phyloP scores from a whole-genome alignment of 2,329 filamentous ascomycete species.

The Plectosphaerella cucumerina region DNA sequence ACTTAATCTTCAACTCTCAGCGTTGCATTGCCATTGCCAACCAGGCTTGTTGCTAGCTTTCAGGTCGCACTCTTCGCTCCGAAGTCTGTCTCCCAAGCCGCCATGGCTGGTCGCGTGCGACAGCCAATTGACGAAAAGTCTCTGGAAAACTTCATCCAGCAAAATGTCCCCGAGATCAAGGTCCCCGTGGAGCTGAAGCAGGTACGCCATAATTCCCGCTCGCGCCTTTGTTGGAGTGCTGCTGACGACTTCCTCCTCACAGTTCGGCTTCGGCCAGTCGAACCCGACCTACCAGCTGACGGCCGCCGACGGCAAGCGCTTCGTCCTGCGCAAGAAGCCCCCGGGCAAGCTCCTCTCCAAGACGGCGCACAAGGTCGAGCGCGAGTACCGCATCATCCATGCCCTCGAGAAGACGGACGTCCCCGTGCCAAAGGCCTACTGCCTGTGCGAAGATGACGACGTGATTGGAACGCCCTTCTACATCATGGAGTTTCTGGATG shows the following conservation, averaged over 20 bases:
- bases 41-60: too few species aligned
- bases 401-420: slow-evolving; percentile 77
- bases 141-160: slow-evolving; percentile 72
- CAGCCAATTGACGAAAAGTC: slow-evolving; percentile 83
- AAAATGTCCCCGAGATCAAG: slow-evolving; percentile 78
- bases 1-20: too few species aligned
- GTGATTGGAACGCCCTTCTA: slow-evolving; percentile 92
- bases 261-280: slow-evolving; percentile 97
- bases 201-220: slow-evolving; percentile 41
- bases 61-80: too few species aligned
- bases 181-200: slow-evolving; percentile 85
- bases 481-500: slow-evolving; percentile 93
- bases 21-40: too few species aligned
- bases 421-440: slow-evolving; percentile 78
- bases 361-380: slow-evolving; percentile 93
- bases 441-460: slow-evolving; percentile 76
- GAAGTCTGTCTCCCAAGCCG: slow-evolving; percentile 4
- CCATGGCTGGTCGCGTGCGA: slow-evolving; percentile 81
- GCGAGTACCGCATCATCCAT: slow-evolving; percentile 87
- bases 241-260: slow-evolving; percentile 5
- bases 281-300: slow-evolving; percentile 96
- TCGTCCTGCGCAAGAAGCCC: slow-evolving; percentile 95
- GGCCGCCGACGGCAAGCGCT: slow-evolving; percentile 63
- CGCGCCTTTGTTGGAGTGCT: background rate
- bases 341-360: slow-evolving; percentile 90